Conservation (phyloP, 2,329 filamentous ascomycete genomes). For the Sporothrix protearum region DNA sequence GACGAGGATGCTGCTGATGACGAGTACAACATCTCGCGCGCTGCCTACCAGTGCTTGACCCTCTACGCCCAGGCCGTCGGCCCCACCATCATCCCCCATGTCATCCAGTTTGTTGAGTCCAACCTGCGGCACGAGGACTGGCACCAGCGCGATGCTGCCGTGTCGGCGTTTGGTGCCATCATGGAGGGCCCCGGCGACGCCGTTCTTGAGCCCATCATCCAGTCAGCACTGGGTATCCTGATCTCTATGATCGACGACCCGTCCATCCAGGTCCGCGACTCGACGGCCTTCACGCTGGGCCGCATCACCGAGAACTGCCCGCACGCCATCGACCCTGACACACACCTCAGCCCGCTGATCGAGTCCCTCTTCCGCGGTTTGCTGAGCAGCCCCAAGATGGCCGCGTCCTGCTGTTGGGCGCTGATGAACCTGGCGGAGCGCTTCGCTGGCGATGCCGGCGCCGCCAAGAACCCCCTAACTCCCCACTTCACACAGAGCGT, state of each 20-base stretch:
- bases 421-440: slow-evolving; percentile 97
- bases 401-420: slow-evolving; percentile 97
- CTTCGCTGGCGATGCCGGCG: slow-evolving; percentile 82
- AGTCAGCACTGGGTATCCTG: slow-evolving; percentile 87
- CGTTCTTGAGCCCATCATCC: slow-evolving; percentile 87
- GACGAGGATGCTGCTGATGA: slow-evolving; percentile 96
- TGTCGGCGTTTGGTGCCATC: slow-evolving; percentile 95
- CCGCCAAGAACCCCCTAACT: slow-evolving; percentile 74
- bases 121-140: slow-evolving; percentile 90
- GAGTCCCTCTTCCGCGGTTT: slow-evolving; percentile 85
- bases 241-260: slow-evolving; percentile 89
- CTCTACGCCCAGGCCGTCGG: slow-evolving; percentile 92
- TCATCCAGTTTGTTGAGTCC: slow-evolving; percentile 85
- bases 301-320: slow-evolving; percentile 94
- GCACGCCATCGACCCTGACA: slow-evolving; percentile 79
- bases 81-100: slow-evolving; percentile 75
- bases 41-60: slow-evolving; percentile 93
- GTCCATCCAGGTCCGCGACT: slow-evolving; percentile 88
- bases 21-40: slow-evolving; percentile 94
- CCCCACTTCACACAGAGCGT: slow-evolving; percentile 92
- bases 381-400: slow-evolving; percentile 91
- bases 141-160: slow-evolving; percentile 91
- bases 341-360: slow-evolving; percentile 81
- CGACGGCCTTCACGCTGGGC: slow-evolving; percentile 90
- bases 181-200: slow-evolving; percentile 98